These are phyloP conservation scores for Mycena crocata DNA, from an alignment of 768 basidiomycete species.

Conservation along the genomic window DNA sequence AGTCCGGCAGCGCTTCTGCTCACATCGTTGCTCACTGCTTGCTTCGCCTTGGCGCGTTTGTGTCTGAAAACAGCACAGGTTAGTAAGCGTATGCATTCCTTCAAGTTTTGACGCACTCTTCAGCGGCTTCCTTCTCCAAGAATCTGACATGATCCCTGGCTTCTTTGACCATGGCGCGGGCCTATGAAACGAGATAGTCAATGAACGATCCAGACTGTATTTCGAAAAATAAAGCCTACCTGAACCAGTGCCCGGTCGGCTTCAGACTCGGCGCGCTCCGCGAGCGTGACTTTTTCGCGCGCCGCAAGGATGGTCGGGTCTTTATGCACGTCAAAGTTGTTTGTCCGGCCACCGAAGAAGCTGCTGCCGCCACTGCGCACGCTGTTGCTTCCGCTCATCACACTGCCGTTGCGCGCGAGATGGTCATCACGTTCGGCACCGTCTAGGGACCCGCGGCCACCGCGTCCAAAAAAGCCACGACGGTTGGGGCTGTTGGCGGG, in stretches of 20 bases:
- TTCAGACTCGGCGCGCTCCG: slow-evolving; percentile 49
- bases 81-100: neutral
- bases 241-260: slow-evolving; percentile 50
- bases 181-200: no score
- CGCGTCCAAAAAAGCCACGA: slow-evolving; percentile 32
- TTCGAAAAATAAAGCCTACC: no score
- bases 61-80: slow-evolving; percentile 38
- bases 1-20: slow-evolving; percentile 51
- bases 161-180: slow-evolving; percentile 47
- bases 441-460: slow-evolving; percentile 36
- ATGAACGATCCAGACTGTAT: no score
- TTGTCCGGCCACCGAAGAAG: slow-evolving; percentile 29
- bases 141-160: slow-evolving; percentile 51
- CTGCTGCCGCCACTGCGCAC: slow-evolving; percentile 20
- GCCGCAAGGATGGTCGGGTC: slow-evolving; percentile 53
- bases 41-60: slow-evolving; percentile 52
- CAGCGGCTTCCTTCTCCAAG: slow-evolving; percentile 53
- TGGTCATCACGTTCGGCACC: neutral
- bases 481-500: slow-evolving; percentile 16
- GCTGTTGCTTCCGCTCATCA: slow-evolving; percentile 22
- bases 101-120: slow-evolving; percentile 47
- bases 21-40: slow-evolving; percentile 52
- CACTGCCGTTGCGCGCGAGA: slow-evolving; percentile 9
- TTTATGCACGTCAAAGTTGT: slow-evolving; percentile 31
- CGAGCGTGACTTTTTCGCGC: slow-evolving; percentile 51